These are phyloP conservation scores for Plectosphaerella plurivora DNA, from an alignment of 2,329 filamentous ascomycete genomes.

Conservation along the genomic window DNA sequence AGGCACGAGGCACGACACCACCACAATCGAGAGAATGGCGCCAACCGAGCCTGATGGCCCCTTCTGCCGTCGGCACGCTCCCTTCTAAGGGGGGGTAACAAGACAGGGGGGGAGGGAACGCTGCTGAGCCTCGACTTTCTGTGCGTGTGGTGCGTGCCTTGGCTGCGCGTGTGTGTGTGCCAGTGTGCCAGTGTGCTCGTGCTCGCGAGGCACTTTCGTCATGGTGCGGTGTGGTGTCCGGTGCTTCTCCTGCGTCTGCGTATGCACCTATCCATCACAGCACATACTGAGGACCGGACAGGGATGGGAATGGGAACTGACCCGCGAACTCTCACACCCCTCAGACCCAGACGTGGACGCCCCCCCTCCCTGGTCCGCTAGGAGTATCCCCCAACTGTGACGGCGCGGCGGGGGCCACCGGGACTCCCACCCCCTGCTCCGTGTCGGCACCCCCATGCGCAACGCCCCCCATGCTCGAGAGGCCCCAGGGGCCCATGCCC, in stretches of 20 bases:
- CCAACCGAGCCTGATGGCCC: too few species aligned
- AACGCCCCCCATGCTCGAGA: not conserved
- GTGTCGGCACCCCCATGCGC: not conserved
- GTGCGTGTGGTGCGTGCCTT: not conserved
- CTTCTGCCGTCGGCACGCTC: too few species aligned
- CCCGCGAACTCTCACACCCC: not conserved
- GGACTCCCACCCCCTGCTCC: not conserved
- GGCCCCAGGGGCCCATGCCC: not conserved
- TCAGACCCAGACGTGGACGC: too few species aligned
- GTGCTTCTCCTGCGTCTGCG: not conserved
- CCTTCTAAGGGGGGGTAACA: too few species aligned
- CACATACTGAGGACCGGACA: not conserved
- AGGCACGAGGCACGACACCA: too few species aligned
- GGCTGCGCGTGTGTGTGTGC: not conserved
- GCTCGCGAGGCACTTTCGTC: not conserved
- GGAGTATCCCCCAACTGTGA: not conserved
- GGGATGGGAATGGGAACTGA: not conserved
- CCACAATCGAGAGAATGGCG: too few species aligned
- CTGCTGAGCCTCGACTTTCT: too few species aligned
- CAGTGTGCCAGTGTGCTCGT: not conserved
- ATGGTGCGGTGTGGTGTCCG: not conserved
- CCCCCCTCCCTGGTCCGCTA: not conserved
- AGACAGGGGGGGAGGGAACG: too few species aligned
- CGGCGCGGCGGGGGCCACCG: not conserved
- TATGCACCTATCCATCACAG: conserved; percentile 1